These are phyloP conservation scores for Cryptococcus sp. DNA, from an alignment of 1,284 basidiomycete species.

Conservation along the genomic window DNA sequence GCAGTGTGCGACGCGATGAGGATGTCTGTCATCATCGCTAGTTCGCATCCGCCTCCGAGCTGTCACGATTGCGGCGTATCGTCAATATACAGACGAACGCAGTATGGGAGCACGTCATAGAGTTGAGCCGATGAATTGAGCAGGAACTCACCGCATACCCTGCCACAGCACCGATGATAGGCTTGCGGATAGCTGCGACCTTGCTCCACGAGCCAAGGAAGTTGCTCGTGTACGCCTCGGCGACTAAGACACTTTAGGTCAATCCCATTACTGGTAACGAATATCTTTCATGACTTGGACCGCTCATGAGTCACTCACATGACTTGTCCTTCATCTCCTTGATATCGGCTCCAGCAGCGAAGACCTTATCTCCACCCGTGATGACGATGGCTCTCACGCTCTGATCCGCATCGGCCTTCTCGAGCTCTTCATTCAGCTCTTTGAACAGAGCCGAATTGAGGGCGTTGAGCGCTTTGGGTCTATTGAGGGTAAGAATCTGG, in stretches of 20 bases:
- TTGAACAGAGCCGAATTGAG: conserved; percentile 76
- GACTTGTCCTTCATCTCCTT: conserved; percentile 70
- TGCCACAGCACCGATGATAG: conserved; percentile 92
- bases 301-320: conserved; percentile 60
- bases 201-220: conserved; percentile 88
- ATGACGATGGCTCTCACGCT: conserved; percentile 81
- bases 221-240: conserved; percentile 83
- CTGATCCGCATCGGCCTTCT: conserved; percentile 70
- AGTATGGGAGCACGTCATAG: neutral
- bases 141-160: conserved; percentile 78
- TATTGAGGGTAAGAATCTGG: conserved; percentile 86
- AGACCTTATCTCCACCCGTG: conserved; percentile 90
- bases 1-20: conserved; percentile 92
- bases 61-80: conserved; percentile 24
- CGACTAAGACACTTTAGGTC: conserved; percentile 58
- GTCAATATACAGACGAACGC: neutral
- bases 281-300: neutral
- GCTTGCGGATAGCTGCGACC: conserved; percentile 78
- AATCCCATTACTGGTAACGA: neutral
- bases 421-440: conserved; percentile 75
- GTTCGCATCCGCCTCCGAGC: conserved; percentile 96
- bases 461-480: conserved; percentile 95
- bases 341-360: conserved; percentile 71
- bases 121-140: neutral
- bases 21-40: conserved; percentile 94